phyloP scores from a whole-genome alignment of 1,284 basidiomycete genomes.

The Kalmanozyma brasiliensis region DNA sequence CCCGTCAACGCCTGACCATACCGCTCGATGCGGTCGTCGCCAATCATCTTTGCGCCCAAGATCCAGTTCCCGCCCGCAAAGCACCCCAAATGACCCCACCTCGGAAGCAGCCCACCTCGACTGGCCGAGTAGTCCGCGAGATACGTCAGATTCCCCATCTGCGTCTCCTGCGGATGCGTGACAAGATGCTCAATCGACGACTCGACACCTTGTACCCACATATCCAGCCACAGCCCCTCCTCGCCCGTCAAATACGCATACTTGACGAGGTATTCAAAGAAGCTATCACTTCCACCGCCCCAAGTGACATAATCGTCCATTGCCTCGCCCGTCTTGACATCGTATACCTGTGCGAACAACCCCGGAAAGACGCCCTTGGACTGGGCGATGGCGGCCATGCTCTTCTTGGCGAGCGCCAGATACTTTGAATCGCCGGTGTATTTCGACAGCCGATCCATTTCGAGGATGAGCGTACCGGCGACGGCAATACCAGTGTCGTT shows the following conservation, averaged over 20 bases:
- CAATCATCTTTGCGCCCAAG: slow-evolving; percentile 56
- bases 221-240: slow-evolving; percentile 43
- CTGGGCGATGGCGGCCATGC: slow-evolving; percentile 54
- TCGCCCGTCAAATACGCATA: slow-evolving; percentile 51
- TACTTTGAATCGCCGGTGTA: slow-evolving; percentile 55
- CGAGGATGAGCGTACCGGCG: slow-evolving; percentile 55
- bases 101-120: slow-evolving; percentile 43
- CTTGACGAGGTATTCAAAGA: slow-evolving; percentile 63
- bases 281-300: slow-evolving; percentile 61
- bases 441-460: slow-evolving; percentile 55
- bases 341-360: slow-evolving; percentile 39
- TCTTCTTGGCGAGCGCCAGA: slow-evolving; percentile 31
- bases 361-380: slow-evolving; percentile 47
- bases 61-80: slow-evolving; percentile 62
- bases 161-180: slow-evolving; percentile 36
- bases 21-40: slow-evolving; percentile 23
- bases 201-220: slow-evolving; percentile 53
- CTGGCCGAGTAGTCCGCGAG: slow-evolving; percentile 49
- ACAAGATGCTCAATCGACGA: slow-evolving; percentile 51
- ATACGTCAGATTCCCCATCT: slow-evolving; percentile 35
- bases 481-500: slow-evolving; percentile 51
- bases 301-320: slow-evolving; percentile 55
- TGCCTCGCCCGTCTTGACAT: slow-evolving; percentile 16
- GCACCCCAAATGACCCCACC: slow-evolving; percentile 58
- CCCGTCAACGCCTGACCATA: slow-evolving; percentile 53